Conservation (phyloP, 192 early-diverging fungal species). For the Chytriomyces sp. region DNA sequence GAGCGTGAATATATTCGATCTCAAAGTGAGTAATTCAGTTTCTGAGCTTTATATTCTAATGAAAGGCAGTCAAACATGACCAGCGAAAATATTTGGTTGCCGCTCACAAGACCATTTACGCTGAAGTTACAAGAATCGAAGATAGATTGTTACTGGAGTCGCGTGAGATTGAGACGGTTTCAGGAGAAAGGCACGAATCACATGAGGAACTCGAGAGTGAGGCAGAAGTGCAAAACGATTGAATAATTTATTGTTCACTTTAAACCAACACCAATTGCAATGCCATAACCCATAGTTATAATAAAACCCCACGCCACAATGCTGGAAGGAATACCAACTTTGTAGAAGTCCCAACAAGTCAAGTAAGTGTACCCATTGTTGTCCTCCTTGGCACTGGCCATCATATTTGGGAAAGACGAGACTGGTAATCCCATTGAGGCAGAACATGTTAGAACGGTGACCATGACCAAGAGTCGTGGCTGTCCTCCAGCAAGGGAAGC, state of each 20-base stretch:
- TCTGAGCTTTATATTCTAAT: not conserved
- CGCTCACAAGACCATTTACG: slow-evolving; percentile 48
- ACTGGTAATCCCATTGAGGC: slow-evolving; percentile 89
- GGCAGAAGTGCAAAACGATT: not conserved
- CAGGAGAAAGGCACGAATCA: not conserved
- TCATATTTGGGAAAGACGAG: slow-evolving; percentile 95
- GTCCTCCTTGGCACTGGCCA: slow-evolving; percentile 88
- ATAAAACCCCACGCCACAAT: slow-evolving; percentile 69
- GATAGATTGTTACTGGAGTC: slow-evolving; percentile 10
- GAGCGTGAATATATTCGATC: slow-evolving; percentile 48
- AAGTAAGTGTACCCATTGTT: slow-evolving; percentile 80
- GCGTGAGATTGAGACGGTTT: no score
- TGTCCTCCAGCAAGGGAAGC: slow-evolving; percentile 71
- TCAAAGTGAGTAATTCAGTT: slow-evolving; percentile 36
- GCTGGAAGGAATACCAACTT: slow-evolving; percentile 71
- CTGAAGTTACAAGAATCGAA: slow-evolving; percentile 17
- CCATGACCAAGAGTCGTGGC: slow-evolving; percentile 79
- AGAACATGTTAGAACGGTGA: slow-evolving; percentile 78
- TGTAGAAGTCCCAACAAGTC: slow-evolving; percentile 76
- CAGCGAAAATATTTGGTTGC: slow-evolving; percentile 54
- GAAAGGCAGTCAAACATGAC: slow-evolving; percentile 44
- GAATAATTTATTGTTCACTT: slow-evolving; percentile 14
- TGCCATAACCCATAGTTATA: slow-evolving; percentile 72
- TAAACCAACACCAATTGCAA: slow-evolving; percentile 57
- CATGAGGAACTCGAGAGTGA: not conserved